A percentile compares a stretch with the other conserved stretches of the same genome.
phyloP scores from a whole-genome alignment of 805 yeast genomes.

The Ascoidea rubescens region DNA sequence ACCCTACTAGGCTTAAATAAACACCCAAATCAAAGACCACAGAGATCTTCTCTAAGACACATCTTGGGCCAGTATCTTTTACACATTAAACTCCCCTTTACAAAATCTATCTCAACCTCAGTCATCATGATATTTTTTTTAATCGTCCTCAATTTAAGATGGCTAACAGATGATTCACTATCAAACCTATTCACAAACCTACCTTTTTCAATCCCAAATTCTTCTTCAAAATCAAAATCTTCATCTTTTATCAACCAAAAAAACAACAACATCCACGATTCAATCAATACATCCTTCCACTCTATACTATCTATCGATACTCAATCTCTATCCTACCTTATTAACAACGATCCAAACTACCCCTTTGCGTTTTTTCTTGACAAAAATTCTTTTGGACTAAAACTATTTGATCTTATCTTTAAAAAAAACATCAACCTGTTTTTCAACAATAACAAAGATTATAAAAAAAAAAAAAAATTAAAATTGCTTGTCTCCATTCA shows the following conservation, averaged over 20 bases:
- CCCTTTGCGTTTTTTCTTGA: slow-evolving; percentile 15
- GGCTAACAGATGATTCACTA: slow-evolving; percentile 16
- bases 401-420: slow-evolving; percentile 9
- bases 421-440: neutral
- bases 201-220: neutral
- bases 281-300: neutral
- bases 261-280: neutral
- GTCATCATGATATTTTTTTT: slow-evolving; percentile 14
- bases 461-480: slow-evolving; percentile 6
- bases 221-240: neutral
- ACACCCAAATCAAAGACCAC: slow-evolving; percentile 4
- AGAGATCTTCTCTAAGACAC: slow-evolving; percentile 14
- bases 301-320: neutral
- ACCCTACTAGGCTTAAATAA: slow-evolving; percentile 13
- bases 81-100: slow-evolving; percentile 23
- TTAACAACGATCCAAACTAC: neutral
- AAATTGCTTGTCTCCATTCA: slow-evolving; percentile 13
- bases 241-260: neutral
- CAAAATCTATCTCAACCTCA: slow-evolving; percentile 20
- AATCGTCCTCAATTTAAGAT: slow-evolving; percentile 19
- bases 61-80: slow-evolving; percentile 19
- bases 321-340: neutral
- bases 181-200: neutral
- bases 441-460: neutral
- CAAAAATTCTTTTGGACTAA: slow-evolving; percentile 18